Conservation (phyloP, 345 rosid species). For the Moricandia arvensis region DNA sequence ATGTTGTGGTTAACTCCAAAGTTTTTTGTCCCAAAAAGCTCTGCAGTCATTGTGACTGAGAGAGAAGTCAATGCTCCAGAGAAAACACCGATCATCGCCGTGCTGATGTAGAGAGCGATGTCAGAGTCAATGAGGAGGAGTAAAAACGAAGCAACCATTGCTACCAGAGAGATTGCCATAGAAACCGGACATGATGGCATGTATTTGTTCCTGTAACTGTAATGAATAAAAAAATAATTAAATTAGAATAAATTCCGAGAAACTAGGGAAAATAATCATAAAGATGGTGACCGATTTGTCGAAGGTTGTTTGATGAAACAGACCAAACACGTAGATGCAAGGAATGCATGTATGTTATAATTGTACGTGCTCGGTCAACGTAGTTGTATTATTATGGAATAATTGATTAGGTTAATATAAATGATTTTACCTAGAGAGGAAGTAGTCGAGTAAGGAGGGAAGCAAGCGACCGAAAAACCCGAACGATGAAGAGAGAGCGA, state of each 20-base stretch:
- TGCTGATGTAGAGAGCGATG: conserved; percentile 54
- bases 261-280: background rate
- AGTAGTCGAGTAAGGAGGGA: conserved; percentile 68
- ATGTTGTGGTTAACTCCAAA: conserved; percentile 83
- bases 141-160: conserved; percentile 62
- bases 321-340: conserved; percentile 29
- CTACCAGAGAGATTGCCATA: conserved; percentile 53
- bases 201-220: conserved; percentile 30
- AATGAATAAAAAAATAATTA: background rate
- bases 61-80: conserved; percentile 77
- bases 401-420: conserved; percentile 7
- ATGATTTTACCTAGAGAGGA: conserved; percentile 53
- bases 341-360: conserved; percentile 23
- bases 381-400: conserved; percentile 17
- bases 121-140: conserved; percentile 46
- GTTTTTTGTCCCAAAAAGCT: conserved; percentile 68
- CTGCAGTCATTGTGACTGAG: conserved; percentile 63
- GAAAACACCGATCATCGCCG: conserved; percentile 62
- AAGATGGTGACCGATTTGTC: background rate
- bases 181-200: conserved; percentile 53
- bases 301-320: conserved; percentile 20
- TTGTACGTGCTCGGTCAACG: conserved; percentile 35
- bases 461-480: conserved; percentile 89
- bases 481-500: conserved; percentile 75
- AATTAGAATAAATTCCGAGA: background rate